Percentiles rank a stretch among this genome's conserved stretches.
phyloP scores from a whole-genome alignment of 208 protist species.

The Leishmania lainsoni region DNA sequence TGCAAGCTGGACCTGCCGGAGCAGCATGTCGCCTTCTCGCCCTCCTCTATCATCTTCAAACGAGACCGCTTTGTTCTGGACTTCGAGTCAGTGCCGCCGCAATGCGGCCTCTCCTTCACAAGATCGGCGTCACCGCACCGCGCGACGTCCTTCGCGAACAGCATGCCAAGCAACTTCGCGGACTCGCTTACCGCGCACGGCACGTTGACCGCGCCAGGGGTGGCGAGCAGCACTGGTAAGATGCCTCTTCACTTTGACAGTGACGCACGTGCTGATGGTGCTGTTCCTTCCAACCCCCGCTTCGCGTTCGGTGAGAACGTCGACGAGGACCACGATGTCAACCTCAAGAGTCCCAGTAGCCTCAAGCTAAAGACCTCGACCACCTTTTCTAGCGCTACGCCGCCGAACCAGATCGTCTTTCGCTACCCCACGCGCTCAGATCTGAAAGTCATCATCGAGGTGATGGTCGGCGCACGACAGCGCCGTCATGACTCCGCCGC shows the following conservation, averaged over 20 bases:
- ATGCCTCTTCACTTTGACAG: slow-evolving; percentile 14
- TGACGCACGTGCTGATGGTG: slow-evolving; percentile 8
- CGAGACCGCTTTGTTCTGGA: slow-evolving; percentile 54
- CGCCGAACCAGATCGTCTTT: slow-evolving; percentile 44
- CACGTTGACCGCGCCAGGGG: not conserved
- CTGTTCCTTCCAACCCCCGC: slow-evolving; percentile 1
- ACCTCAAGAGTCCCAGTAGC: slow-evolving; percentile 11
- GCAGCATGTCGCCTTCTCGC: slow-evolving; percentile 43
- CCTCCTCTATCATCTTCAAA: slow-evolving; percentile 50
- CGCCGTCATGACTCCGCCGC: slow-evolving; percentile 48
- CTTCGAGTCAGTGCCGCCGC: slow-evolving; percentile 36
- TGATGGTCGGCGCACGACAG: slow-evolving; percentile 55
- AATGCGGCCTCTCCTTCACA: slow-evolving; percentile 1
- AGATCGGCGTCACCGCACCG: slow-evolving; percentile 21
- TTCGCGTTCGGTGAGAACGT: slow-evolving; percentile 6
- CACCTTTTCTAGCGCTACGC: not conserved
- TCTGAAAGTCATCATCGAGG: slow-evolving; percentile 67
- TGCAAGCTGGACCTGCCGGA: slow-evolving; percentile 47
- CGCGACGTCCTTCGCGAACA: slow-evolving; percentile 18
- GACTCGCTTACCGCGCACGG: not conserved
- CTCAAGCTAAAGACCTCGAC: slow-evolving; percentile 3
- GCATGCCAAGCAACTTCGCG: slow-evolving; percentile 11
- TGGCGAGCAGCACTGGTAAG: slow-evolving; percentile 25
- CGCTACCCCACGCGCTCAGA: slow-evolving; percentile 55
- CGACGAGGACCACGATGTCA: slow-evolving; percentile 27